Evolutionary conservation across 2,329 filamentous ascomycete genomes (phyloP), one percentile per base, ranked within the genome.

Genomic region (Penicillium occitanis): DNA sequence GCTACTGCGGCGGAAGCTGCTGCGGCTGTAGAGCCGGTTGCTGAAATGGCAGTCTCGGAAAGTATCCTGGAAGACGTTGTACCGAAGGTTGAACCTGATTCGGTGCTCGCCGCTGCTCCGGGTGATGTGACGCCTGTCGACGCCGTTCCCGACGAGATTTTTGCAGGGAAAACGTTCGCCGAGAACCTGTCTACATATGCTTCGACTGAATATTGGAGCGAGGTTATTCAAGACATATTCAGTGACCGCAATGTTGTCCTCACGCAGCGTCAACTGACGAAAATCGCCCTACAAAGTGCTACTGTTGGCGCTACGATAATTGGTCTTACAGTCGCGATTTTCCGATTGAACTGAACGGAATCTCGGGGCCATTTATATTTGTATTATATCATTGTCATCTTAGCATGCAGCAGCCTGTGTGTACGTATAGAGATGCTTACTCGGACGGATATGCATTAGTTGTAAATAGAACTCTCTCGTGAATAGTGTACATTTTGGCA

Each of bases 211-310:
- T 75, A 75, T 61, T 87, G 86, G 82, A 83, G 79, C 71, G 79
- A 81, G 6, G 80, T 79, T 3, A 71, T 85, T 5, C 72, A 79
- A 48, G 88, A 92, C 69, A 76, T 92, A 17, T 86, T 85, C 77
- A 91, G 90, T 76, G 87, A 92, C 65, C 83, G 87, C 70, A 80
- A 79, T 68, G 80, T 92, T 72, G 81, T 84, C 59, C 72, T 92
- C 68, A 85, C 86, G 51, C 91, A 91, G 82, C 85, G 86, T 62
- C 90, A 93, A 71, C 79, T 90, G 37, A 91, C 90, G 2, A 77
- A 89, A n/a, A 80, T 91, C 70, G 88, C 86, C 59, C 78, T 92
- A 42, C 87, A 93, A 77, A 86, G 90, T 64, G 87, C 86, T 7
- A 83, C 86, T 33, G 84, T 87, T 0, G 90, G 91, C n/a, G 90